Base-by-base conservation (phyloP, 768 basidiomycete species). In the Hirschioporus abietinus region DNA sequence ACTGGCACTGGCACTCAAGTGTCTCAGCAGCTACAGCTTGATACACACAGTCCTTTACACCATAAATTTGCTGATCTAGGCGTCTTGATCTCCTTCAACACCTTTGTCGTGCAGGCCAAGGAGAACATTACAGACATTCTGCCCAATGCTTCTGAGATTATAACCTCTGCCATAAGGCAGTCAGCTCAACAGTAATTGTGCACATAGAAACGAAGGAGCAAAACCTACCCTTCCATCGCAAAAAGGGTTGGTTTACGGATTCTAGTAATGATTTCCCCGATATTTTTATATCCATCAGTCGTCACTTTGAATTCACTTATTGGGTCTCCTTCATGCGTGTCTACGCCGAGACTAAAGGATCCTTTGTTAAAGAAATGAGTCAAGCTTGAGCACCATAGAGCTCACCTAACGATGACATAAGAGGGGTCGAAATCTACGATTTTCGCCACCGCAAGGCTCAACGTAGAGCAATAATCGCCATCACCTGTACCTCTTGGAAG, bases 201-300 rank as follows among this genome's bases (percentile, higher is more conserved):
- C 12, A 15, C 12, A 52, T 15, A 20, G 42, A 12, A 52, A 6
- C 20, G 42, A 52, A 52, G 42, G n/a, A 61, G 15, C 35, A 20
- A 57, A 36, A 58, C 74, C 25, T 60, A 78, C 77, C 78, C 75
- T 65, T 79, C 77, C 77, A 78, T 74, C 10, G 74, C 70, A 65
- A 78, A 78, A n/a, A 76, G 69, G 10, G 76, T 75, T 5, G 69
- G 70, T 36, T 66, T 67, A 17, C 36, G 52, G 1, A 73, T 18
- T 7, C 60, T 25, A 12, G 69, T 68, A 12, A 77, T 71, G 9
- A 69, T 24, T 35, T 57, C 52, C 17, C 76, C 75, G 30, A 78
- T 76, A 25, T 64, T 36, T 20, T 69, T 57, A 58, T 78, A 78
- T 9, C 71, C 75, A 8, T 63, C 64, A 12, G 58, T 61, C 23